Evolutionary conservation across 345 rosid species (phyloP).

Genomic region (Corchorus olitorius): DNA sequence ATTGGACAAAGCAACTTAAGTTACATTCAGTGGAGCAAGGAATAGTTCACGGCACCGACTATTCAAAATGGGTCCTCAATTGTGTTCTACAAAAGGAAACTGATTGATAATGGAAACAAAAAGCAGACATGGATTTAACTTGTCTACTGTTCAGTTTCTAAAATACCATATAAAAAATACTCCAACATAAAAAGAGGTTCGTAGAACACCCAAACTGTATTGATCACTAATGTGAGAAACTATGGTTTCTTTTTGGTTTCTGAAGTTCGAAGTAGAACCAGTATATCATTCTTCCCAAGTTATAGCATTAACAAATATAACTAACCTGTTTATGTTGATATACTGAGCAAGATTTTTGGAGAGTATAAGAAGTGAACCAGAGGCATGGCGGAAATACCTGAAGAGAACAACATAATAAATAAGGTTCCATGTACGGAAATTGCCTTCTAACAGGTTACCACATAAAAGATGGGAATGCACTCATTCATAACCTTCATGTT

Average conservation of each 20-base stretch:
- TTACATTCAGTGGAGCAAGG: background rate
- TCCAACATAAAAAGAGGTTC: background rate
- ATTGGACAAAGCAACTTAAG: background rate
- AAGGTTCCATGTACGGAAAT: background rate
- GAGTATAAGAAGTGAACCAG: conserved; percentile 67
- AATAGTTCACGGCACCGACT: background rate
- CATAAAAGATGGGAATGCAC: background rate
- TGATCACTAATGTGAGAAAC: background rate
- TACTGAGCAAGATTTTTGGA: conserved; percentile 84
- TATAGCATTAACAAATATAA: conserved; percentile 2
- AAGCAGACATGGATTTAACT: background rate
- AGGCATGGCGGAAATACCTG: conserved; percentile 94
- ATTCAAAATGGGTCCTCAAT: background rate
- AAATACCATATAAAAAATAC: background rate
- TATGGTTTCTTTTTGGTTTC: background rate
- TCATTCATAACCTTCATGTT: too few relatives aligned
- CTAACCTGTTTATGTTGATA: conserved; percentile 88
- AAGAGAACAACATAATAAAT: conserved; percentile 19
- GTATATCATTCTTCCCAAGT: background rate
- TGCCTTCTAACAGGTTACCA: background rate
- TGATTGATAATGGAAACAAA: background rate
- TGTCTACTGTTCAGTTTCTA: background rate
- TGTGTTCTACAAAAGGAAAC: background rate
- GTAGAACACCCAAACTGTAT: conserved; percentile 6
- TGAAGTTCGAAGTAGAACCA: conserved; percentile 4